Base-by-base conservation (phyloP, 176 grass and related monocot species). In the Aegilops longissima region DNA sequence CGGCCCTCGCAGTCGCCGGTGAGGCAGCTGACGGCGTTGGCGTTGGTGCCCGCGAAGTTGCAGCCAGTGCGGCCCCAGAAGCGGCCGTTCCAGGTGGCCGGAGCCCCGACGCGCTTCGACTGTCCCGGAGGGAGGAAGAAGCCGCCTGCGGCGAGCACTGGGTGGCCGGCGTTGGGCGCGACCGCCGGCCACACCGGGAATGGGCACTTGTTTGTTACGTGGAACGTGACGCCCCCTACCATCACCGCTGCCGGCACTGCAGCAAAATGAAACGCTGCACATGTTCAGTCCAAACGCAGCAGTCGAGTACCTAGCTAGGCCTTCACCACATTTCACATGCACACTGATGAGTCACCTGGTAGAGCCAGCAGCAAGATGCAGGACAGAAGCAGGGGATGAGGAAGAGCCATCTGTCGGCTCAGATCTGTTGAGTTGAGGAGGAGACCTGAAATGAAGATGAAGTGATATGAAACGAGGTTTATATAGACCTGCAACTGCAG, bases 41-140 rank as follows among this genome's bases (percentile, higher is more conserved):
- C 27, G 3, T 1, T 2, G 6, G 2, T 12, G 58, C 18, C 59
- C 3, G 9, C 63, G 86, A 95, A 89, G 78, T 81, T 79, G 91
- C 96, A 98, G 14, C 84, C 90, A 8, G 96, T 98, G 61, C 93
- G 87, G 11, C 83, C 96, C 96, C 92, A 95, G 72, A 98, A 84
- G 35, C 93, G 93, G 52, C 96, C 96, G 72, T 79, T 98, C 96
- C 96, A 95, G 31, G 86, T 92, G 64, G 84, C 56, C 5, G 96
- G 90, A 7, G 92, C 90, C 12, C 39, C 76, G 20, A 98, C 89
- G 40, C 82, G 85, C 88, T 72, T 90, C 6, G 83, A 40, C 68
- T 87, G 88, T 0, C 91, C 91, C 2, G 91, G 54, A 24, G 74
- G 87, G 44, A 98, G 91, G 85, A 91, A 52, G 83, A 98, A 98